Conservation (phyloP, 2,329 filamentous ascomycete species). For the Davidsoniella virescens region DNA sequence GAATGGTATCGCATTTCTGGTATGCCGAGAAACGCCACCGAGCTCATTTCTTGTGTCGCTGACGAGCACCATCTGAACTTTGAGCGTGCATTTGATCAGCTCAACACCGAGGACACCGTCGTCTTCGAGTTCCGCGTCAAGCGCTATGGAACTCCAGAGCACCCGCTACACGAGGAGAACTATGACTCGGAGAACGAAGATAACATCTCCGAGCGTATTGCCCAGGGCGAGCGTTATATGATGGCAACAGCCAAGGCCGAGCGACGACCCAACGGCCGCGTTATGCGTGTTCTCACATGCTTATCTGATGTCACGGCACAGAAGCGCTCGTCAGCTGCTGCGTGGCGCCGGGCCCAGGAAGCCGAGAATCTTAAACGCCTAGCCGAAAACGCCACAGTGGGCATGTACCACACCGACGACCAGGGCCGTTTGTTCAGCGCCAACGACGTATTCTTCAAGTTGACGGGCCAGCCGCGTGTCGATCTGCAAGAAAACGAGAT, state of each 20-base stretch:
- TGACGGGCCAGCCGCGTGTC: slow-evolving; percentile 31
- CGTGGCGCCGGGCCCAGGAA: slow-evolving; percentile 32
- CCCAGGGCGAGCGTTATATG: slow-evolving; percentile 23
- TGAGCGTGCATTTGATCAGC: slow-evolving; percentile 16
- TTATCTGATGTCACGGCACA: slow-evolving; percentile 35
- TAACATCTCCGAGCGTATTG: slow-evolving; percentile 8
- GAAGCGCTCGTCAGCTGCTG: slow-evolving; percentile 32
- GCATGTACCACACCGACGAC: slow-evolving; percentile 38
- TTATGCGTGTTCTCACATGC: slow-evolving; percentile 31
- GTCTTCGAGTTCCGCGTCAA: slow-evolving; percentile 33
- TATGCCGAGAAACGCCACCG: slow-evolving; percentile 19
- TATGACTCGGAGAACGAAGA: slow-evolving; percentile 10
- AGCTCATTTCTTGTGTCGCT: slow-evolving; percentile 27
- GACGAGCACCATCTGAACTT: slow-evolving; percentile 28
- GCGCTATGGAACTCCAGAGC: neutral
- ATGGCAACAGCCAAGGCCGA: slow-evolving; percentile 33
- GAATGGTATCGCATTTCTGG: slow-evolving; percentile 42
- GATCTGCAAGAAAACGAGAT: slow-evolving; percentile 24
- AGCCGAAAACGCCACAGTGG: slow-evolving; percentile 37
- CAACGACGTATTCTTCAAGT: slow-evolving; percentile 37
- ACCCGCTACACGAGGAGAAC: neutral
- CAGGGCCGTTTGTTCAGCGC: slow-evolving; percentile 32
- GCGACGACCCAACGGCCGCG: slow-evolving; percentile 25
- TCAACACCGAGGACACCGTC: slow-evolving; percentile 23
- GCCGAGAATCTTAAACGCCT: slow-evolving; percentile 37